A percentile compares a stretch with the other conserved stretches of the same genome.
These are phyloP conservation scores for Silene noctiflora DNA, from an alignment of 179 eudicot species.

Conservation along the genomic window DNA sequence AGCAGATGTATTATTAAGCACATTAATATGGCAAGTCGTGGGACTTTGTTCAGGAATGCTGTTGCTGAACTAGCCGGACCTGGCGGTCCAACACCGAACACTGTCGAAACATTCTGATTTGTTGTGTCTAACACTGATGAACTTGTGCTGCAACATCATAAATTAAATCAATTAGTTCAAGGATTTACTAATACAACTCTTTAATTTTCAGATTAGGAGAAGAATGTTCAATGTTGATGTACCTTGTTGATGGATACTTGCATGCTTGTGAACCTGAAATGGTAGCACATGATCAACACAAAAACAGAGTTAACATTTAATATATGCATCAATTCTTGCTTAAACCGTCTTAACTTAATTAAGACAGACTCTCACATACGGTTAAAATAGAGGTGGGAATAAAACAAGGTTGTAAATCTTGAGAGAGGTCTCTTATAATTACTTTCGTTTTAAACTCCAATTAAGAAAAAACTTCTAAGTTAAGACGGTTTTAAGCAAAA, in stretches of 20 bases:
- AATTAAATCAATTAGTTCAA: conserved; percentile 4
- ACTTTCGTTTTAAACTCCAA: no score
- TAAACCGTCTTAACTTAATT: neutral
- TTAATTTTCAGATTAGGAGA: no score
- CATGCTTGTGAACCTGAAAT: conserved; percentile 40
- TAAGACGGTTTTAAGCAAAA: no score
- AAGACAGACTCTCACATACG: neutral
- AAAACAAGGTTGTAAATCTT: no score
- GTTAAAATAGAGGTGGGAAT: no score
- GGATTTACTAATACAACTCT: neutral
- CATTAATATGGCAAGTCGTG: conserved; percentile 11
- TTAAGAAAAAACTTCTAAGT: no score
- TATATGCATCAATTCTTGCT: no score
- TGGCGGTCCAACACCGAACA: conserved; percentile 39
- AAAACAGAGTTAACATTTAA: no score
- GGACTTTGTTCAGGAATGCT: conserved; percentile 3
- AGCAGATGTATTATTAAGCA: conserved; percentile 27
- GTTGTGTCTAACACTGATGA: conserved; percentile 46
- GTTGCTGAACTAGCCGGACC: conserved; percentile 31
- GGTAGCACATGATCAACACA: neutral
- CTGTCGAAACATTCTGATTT: conserved; percentile 42
- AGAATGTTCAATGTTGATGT: neutral
- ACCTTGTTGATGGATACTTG: conserved; percentile 48
- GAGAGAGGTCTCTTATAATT: no score
- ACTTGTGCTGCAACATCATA: conserved; percentile 37